Conservation (phyloP, 2,329 filamentous ascomycete species). For the Alternaria ethzedia region DNA sequence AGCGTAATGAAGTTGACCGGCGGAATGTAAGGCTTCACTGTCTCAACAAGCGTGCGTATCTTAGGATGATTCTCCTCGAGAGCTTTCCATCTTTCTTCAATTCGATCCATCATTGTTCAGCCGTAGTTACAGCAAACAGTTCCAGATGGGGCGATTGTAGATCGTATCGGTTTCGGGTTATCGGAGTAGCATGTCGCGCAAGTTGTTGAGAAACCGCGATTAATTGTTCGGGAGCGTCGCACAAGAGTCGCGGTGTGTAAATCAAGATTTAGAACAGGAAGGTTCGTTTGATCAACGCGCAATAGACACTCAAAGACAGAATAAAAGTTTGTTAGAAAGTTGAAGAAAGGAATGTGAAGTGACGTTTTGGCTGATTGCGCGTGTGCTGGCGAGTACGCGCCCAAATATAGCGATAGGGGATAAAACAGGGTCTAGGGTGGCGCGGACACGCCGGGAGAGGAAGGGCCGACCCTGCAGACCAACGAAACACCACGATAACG, state of each 20-base stretch:
- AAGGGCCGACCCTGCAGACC: constrained; percentile 13
- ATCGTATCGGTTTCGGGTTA: constrained; percentile 4
- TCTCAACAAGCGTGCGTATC: constrained; percentile 13
- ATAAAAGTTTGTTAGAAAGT: constrained; percentile 3
- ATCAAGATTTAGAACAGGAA: constrained; percentile 2
- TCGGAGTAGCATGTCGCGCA: constrained; percentile 11
- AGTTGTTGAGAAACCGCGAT: neutral
- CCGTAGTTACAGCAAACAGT: constrained; percentile 7
- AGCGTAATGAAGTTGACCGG: constrained; percentile 32
- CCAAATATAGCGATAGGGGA: constrained; percentile 14
- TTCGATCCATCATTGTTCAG: constrained; percentile 10
- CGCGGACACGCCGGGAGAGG: constrained; percentile 14
- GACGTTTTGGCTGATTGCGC: constrained; percentile 15
- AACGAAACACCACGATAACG: constrained; percentile 13
- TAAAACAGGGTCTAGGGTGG: constrained; percentile 18
- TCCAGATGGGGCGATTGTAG: neutral
- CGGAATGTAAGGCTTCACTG: constrained; percentile 24
- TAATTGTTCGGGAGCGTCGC: constrained; percentile 6
- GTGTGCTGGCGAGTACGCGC: constrained; percentile 13
- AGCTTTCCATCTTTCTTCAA: constrained; percentile 15
- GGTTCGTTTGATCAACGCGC: neutral
- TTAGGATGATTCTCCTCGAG: constrained; percentile 12
- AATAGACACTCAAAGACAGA: neutral
- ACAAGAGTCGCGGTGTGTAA: constrained; percentile 7
- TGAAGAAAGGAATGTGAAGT: neutral